phyloP scores from a whole-genome alignment of 1,284 basidiomycete genomes.

The Anthracocystis panici-leucophaei region DNA sequence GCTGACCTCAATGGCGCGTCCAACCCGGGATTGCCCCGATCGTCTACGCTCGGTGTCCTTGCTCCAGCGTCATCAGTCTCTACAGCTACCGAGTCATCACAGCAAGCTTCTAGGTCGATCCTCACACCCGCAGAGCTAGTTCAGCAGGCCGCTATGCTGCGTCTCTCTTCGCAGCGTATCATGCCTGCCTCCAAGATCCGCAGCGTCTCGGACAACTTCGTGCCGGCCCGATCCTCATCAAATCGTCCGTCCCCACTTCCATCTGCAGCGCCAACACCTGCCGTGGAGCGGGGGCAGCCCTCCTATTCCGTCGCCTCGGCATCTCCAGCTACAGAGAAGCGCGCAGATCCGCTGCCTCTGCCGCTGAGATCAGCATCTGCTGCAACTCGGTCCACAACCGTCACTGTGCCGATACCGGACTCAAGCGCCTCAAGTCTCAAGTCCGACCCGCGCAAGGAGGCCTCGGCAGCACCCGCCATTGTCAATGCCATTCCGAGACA shows the following conservation, averaged over 20 bases:
- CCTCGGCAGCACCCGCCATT: not conserved
- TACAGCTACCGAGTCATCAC: not conserved
- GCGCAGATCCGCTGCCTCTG: not conserved
- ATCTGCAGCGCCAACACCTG: not conserved
- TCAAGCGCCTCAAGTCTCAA: slow-evolving; percentile 11
- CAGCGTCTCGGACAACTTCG: slow-evolving; percentile 22
- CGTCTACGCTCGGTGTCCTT: slow-evolving; percentile 14
- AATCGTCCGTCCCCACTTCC: slow-evolving; percentile 1
- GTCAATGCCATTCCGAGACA: not conserved
- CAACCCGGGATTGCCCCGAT: slow-evolving; percentile 14
- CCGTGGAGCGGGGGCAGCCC: not conserved
- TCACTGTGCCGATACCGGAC: slow-evolving; percentile 28
- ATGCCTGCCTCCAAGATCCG: slow-evolving; percentile 9
- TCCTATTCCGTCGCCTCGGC: not conserved
- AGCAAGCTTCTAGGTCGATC: slow-evolving; percentile 1
- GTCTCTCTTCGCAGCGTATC: slow-evolving; percentile 44
- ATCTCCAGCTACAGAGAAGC: slow-evolving; percentile 2
- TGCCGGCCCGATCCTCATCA: slow-evolving; percentile 8
- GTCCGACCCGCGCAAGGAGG: not conserved
- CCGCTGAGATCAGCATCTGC: not conserved
- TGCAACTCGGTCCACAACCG: not conserved
- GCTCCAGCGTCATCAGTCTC: not conserved
- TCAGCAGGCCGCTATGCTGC: slow-evolving; percentile 47
- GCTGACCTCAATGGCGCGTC: not conserved
- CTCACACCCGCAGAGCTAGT: slow-evolving; percentile 28